Evolutionary conservation across 2,329 filamentous ascomycete genomes (phyloP), one percentile per base, ranked within the genome.

Genomic region (Sclerotinia trifoliorum): DNA sequence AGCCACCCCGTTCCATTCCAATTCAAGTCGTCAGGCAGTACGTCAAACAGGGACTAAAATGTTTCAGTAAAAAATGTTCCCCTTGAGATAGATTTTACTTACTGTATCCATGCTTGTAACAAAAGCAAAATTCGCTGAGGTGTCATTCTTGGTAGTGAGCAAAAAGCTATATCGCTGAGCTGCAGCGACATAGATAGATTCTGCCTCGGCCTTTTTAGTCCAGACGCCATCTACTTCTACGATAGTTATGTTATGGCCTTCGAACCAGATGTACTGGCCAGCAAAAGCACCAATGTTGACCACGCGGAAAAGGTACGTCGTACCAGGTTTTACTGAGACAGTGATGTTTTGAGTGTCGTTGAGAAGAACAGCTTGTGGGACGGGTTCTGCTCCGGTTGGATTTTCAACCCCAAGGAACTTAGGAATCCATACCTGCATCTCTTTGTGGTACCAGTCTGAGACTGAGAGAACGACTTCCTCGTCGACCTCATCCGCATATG

Each of bases 201-300:
- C 81, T 0, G 88, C 85, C 69, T 86, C 84, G 72, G 83, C 79
- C 66, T 86, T 74, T 0, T 86, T 85, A 0, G 86, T 78, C 11
- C 90, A 92, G 15, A 92, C 82, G 8, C 90, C 90, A 75, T 93
- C 90, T 0, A 92, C 86, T 77, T 92, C 90, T 46, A 93, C 84
- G 66, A 93, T 87, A 39, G 82, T 84, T 79, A 93, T 86, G 44
- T 85, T 88, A 73, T 89, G 87, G 24, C 83, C 86, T 75, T 90
- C 87, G 66, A 90, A 85, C 86, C 87, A 90, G 58, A 90, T 75
- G 71, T 89, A 88, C 73, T 89, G 86, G 3, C 83, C 84, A 1
- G 86, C 85, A 79, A 92, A 93, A 21, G 90, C 90, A 19, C 88
- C 90, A 26, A 92, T 85, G 73, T 92, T 93, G 73, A 92, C 81